Evolutionary conservation across 1,284 basidiomycete genomes (phyloP).

Genomic region (Xerocomus amazonicus): DNA sequence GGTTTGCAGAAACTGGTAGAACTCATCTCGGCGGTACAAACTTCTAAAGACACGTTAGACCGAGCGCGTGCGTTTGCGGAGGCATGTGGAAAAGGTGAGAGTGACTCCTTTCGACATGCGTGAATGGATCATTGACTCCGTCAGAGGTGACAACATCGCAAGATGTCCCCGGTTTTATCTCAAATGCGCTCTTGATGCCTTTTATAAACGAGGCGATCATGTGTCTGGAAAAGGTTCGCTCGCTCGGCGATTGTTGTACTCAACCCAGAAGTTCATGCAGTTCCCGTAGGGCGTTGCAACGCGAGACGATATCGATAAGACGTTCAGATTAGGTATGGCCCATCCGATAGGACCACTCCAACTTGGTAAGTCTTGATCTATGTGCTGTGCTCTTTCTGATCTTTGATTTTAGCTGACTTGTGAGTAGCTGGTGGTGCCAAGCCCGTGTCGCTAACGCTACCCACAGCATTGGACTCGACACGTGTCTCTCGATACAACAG

Average conservation of each 20-base stretch:
- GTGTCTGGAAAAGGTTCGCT: slow-evolving; percentile 75
- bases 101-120: not conserved
- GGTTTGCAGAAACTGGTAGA: slow-evolving; percentile 79
- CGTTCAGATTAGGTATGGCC: slow-evolving; percentile 89
- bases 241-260: not conserved
- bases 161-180: slow-evolving; percentile 90
- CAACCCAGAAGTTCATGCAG: not conserved
- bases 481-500: slow-evolving; percentile 87
- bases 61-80: slow-evolving; percentile 81
- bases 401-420: slow-evolving; percentile 64
- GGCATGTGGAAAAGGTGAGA: slow-evolving; percentile 84
- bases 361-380: slow-evolving; percentile 47
- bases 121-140: not conserved
- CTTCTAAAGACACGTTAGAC: slow-evolving; percentile 70
- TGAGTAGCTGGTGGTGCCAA: slow-evolving; percentile 37
- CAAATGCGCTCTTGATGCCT: slow-evolving; percentile 86
- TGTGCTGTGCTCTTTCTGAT: slow-evolving; percentile 1
- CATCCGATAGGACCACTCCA: slow-evolving; percentile 95
- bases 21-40: slow-evolving; percentile 91
- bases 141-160: slow-evolving; percentile 83
- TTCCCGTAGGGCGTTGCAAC: slow-evolving; percentile 73
- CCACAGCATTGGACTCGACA: slow-evolving; percentile 86
- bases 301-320: slow-evolving; percentile 94
- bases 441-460: slow-evolving; percentile 2
- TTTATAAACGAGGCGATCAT: slow-evolving; percentile 94